phyloP scores from a whole-genome alignment of 2,329 filamentous ascomycete genomes.

The Elsinoe perseae region DNA sequence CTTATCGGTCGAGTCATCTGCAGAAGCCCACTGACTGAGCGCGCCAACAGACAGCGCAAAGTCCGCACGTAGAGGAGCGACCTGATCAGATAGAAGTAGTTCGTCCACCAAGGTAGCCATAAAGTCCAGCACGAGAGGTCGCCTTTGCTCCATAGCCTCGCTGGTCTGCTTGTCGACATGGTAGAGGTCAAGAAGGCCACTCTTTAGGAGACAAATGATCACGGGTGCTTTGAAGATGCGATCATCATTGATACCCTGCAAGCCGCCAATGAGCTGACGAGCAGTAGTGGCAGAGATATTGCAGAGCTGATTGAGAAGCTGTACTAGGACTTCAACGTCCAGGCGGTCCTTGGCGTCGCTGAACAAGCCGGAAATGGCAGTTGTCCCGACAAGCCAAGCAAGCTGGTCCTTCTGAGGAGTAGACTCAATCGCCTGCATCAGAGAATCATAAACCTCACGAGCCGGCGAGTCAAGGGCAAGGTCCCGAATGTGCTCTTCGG shows the following conservation, averaged over 20 bases:
- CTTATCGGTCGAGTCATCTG: slow-evolving; percentile 58
- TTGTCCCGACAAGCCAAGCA: slow-evolving; percentile 48
- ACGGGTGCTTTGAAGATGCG: slow-evolving; percentile 56
- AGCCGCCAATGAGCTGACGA: slow-evolving; percentile 45
- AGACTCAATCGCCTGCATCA: slow-evolving; percentile 46
- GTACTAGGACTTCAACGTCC: slow-evolving; percentile 56
- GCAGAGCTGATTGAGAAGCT: slow-evolving; percentile 55
- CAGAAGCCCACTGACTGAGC: slow-evolving; percentile 71
- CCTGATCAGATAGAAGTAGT: slow-evolving; percentile 68
- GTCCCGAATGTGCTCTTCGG: slow-evolving; percentile 52
- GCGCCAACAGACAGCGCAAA: slow-evolving; percentile 76
- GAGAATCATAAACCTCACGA: slow-evolving; percentile 51
- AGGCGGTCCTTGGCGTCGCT: slow-evolving; percentile 47
- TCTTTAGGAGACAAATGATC: slow-evolving; percentile 53
- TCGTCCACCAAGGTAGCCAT: slow-evolving; percentile 73
- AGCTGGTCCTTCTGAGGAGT: slow-evolving; percentile 51
- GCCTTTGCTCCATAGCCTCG: slow-evolving; percentile 62
- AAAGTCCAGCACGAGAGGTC: slow-evolving; percentile 66
- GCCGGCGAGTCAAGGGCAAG: slow-evolving; percentile 48
- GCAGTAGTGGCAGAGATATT: slow-evolving; percentile 52
- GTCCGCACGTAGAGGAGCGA: slow-evolving; percentile 72
- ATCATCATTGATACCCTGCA: slow-evolving; percentile 44
- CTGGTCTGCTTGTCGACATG: slow-evolving; percentile 58
- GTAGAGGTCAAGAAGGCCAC: slow-evolving; percentile 53
- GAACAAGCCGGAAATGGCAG: slow-evolving; percentile 41